Conservation (phyloP, 176 grass and related monocot species). For the Zea luxurians region DNA sequence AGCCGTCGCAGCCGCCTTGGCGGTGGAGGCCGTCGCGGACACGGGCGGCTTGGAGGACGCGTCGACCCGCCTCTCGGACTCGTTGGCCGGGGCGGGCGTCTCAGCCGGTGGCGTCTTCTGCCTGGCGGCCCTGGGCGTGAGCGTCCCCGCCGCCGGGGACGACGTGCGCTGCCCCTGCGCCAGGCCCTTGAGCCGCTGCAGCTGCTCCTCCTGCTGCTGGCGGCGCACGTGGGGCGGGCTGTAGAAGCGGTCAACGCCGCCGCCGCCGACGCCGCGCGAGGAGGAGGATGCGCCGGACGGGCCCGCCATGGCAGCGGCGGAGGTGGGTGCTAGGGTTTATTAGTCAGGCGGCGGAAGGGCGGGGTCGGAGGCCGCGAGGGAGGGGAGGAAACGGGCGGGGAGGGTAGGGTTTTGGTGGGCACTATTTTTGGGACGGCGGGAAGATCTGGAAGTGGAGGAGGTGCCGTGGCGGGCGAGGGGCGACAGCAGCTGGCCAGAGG, state of each 20-base stretch:
- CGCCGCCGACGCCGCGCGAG: constrained; percentile 31
- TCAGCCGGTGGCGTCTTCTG: constrained; percentile 27
- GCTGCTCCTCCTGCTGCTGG: constrained; percentile 53
- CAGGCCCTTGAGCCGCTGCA: constrained; percentile 20
- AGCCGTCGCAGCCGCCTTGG: not conserved
- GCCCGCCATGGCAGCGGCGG: constrained; percentile 39
- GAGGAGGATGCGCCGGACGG: constrained; percentile 35
- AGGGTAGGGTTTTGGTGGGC: constrained; percentile 27
- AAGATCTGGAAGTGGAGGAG: constrained; percentile 37
- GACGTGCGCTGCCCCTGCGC: constrained; percentile 22
- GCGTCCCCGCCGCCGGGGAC: not conserved
- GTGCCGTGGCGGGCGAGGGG: constrained; percentile 32
- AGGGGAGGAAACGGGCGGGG: not conserved
- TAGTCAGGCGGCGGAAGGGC: not conserved
- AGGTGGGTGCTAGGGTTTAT: not conserved
- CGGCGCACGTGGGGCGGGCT: constrained; percentile 64
- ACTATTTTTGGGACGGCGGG: constrained; percentile 34
- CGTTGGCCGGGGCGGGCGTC: not conserved
- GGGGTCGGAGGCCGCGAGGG: constrained; percentile 1
- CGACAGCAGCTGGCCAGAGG: not conserved
- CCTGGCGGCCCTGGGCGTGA: constrained; percentile 14
- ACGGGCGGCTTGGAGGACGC: constrained; percentile 33
- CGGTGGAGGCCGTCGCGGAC: not conserved
- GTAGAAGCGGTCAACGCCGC: constrained; percentile 63
- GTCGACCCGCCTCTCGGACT: constrained; percentile 23